These are phyloP conservation scores for Spinellus fusiger DNA, from an alignment of 192 early-diverging fungal genomes.

Conservation along the genomic window DNA sequence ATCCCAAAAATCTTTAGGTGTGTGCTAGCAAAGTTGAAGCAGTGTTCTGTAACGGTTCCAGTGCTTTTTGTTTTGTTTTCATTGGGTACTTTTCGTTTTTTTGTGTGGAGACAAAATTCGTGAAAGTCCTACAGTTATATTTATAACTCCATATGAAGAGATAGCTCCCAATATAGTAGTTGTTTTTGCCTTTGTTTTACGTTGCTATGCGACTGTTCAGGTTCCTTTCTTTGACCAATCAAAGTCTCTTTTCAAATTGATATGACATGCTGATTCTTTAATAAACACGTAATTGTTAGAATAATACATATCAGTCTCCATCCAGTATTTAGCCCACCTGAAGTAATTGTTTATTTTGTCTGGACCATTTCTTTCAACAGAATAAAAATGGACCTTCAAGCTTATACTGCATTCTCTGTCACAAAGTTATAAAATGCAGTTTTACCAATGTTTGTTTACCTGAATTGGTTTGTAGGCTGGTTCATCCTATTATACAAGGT, in stretches of 20 bases:
- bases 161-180: slow-evolving; percentile 5
- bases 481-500: background rate
- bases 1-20: no score
- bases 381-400: background rate
- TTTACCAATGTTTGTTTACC: background rate
- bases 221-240: slow-evolving; percentile 4
- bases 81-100: slow-evolving; percentile 3
- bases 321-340: background rate
- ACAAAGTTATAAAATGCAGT: background rate
- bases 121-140: background rate
- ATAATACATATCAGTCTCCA: slow-evolving; percentile 1
- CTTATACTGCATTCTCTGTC: background rate
- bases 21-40: background rate
- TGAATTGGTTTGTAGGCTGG: background rate
- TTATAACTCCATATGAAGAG: background rate
- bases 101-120: background rate
- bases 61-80: background rate
- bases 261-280: background rate
- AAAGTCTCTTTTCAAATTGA: slow-evolving; percentile 2
- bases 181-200: background rate
- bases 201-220: background rate
- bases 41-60: slow-evolving; percentile 1
- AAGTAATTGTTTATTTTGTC: no score
- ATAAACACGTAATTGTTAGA: slow-evolving; percentile 1
- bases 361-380: background rate